Evolutionary conservation across 1,284 basidiomycete genomes (phyloP).

Genomic region (Hortiboletus rubellus): DNA sequence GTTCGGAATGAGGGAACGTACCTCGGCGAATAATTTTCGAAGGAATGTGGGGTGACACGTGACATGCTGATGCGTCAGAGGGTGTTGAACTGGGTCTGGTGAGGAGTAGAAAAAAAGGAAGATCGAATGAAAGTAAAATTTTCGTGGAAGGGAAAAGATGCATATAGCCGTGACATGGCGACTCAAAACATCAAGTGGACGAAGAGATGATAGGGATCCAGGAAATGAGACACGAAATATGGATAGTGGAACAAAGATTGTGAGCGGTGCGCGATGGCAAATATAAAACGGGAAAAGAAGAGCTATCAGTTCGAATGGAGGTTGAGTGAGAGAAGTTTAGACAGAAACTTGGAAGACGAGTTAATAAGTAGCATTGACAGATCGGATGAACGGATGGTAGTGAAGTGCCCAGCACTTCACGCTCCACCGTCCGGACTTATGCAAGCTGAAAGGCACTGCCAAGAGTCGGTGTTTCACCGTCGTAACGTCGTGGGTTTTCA

Average conservation of each 20-base stretch:
- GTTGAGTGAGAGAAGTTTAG: background rate
- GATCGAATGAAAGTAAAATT: background rate
- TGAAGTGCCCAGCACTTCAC: slow-evolving; percentile 7
- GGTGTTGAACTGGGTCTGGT: background rate
- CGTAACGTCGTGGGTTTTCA: slow-evolving; percentile 12
- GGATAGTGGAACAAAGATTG: slow-evolving; percentile 6
- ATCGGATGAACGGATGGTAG: background rate
- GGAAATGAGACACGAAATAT: background rate
- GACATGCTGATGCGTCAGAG: background rate
- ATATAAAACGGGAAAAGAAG: background rate
- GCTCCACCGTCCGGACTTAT: slow-evolving; percentile 9
- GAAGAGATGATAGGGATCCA: slow-evolving; percentile 10
- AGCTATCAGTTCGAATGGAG: background rate
- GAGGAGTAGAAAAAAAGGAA: background rate
- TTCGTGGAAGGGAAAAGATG: slow-evolving; percentile 1
- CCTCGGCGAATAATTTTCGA: slow-evolving; percentile 16
- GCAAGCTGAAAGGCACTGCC: slow-evolving; percentile 36
- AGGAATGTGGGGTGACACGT: slow-evolving; percentile 1
- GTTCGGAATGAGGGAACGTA: slow-evolving; percentile 1
- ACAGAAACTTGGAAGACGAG: background rate
- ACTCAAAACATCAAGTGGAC: slow-evolving; percentile 12
- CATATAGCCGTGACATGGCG: background rate
- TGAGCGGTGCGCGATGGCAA: background rate
- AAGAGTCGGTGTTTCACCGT: slow-evolving; percentile 22
- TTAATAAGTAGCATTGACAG: slow-evolving; percentile 13